Conservation (phyloP, 2,329 filamentous ascomycete species). For the Fusarium tjaetaba region DNA sequence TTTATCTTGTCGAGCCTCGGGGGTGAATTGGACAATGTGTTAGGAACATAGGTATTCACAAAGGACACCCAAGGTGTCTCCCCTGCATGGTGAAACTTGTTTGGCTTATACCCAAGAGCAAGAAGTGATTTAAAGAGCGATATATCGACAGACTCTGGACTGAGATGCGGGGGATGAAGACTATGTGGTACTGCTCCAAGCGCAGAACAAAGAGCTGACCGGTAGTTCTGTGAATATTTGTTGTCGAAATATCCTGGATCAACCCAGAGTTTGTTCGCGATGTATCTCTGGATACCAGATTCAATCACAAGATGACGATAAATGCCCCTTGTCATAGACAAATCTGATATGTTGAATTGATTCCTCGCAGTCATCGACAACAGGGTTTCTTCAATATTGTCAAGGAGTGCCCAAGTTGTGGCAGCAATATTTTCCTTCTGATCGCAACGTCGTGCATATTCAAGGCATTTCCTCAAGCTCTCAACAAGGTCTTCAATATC, state of each 20-base stretch:
- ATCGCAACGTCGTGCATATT: not conserved
- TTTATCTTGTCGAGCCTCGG: no score
- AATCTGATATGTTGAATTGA: not conserved
- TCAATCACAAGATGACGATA: conserved; percentile 13
- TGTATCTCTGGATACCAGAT: not conserved
- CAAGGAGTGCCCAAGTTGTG: not conserved
- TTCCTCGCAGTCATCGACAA: not conserved
- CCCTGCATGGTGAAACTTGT: not conserved
- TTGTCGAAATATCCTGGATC: not conserved
- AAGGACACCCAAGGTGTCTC: not conserved
- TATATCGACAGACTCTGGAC: not conserved
- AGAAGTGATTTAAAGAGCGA: not conserved
- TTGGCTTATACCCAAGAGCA: not conserved
- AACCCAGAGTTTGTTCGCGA: not conserved
- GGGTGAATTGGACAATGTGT: not conserved
- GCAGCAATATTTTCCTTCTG: not conserved
- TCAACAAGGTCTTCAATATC: not conserved
- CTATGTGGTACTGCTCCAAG: not conserved
- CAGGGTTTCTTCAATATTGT: not conserved
- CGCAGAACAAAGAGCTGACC: not conserved
- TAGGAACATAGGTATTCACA: not conserved
- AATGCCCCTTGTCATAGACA: not conserved
- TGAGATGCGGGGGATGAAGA: not conserved
- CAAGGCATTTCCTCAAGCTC: not conserved
- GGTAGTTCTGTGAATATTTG: not conserved